phyloP scores from a whole-genome alignment of 208 protist species.

The Acanthamoeba healyi region DNA sequence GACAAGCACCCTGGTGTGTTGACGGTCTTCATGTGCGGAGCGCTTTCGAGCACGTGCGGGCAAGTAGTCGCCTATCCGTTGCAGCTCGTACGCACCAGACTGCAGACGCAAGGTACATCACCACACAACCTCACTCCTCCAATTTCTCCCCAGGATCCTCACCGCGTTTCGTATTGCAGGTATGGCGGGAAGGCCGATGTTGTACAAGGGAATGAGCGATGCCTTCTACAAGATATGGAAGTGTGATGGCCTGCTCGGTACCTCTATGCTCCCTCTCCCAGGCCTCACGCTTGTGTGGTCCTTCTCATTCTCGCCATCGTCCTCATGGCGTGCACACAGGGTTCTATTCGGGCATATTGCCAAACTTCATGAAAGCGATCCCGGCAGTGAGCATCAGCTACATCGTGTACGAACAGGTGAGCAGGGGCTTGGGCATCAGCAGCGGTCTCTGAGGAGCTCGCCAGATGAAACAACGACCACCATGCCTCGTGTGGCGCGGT shows the following conservation, averaged over 20 bases:
- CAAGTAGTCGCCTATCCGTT: conserved; percentile 72
- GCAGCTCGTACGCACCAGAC: conserved; percentile 61
- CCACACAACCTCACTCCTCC: background rate
- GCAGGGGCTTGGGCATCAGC: background rate
- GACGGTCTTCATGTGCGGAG: conserved; percentile 65
- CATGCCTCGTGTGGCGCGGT: too few relatives aligned
- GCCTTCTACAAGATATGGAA: conserved; percentile 65
- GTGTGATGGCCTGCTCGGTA: conserved; percentile 62
- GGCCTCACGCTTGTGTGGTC: background rate
- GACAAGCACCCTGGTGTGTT: conserved; percentile 48
- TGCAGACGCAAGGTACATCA: conserved; percentile 58
- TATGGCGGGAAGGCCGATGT: conserved; percentile 52
- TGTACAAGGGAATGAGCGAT: conserved; percentile 68
- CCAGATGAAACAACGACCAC: too few relatives aligned
- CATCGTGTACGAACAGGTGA: conserved; percentile 71
- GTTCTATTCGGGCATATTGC: conserved; percentile 57
- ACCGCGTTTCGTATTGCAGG: background rate
- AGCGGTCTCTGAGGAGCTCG: conserved; percentile 65
- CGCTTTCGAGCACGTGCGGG: conserved; percentile 70
- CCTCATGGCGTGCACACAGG: too few relatives aligned
- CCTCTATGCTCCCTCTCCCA: background rate
- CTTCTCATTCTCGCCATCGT: too few relatives aligned
- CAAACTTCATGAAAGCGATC: conserved; percentile 76
- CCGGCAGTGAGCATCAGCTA: conserved; percentile 78
- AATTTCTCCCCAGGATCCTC: background rate